A percentile compares a stretch with the other conserved stretches of the same genome.
These are phyloP conservation scores for Desmodesmus armatus DNA, from an alignment of 139 green algal genomes.

Conservation along the genomic window DNA sequence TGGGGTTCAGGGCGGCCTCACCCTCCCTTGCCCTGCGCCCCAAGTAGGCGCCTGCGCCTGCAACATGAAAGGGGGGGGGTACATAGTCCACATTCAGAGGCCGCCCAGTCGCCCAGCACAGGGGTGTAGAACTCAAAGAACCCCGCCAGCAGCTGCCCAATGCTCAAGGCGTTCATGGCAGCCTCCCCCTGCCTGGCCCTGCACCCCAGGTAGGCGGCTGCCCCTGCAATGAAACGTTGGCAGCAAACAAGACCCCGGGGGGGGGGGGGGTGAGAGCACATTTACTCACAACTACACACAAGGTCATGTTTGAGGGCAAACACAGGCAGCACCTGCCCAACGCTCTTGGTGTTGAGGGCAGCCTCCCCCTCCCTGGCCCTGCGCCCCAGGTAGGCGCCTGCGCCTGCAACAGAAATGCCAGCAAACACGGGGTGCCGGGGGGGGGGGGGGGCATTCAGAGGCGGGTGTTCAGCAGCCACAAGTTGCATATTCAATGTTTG, in stretches of 20 bases:
- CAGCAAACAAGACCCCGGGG: slow-evolving; percentile 24
- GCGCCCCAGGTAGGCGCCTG: not conserved
- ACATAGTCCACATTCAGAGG: too few relatives aligned
- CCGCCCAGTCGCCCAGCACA: not conserved
- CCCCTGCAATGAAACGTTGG: slow-evolving; percentile 20
- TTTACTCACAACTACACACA: too few relatives aligned
- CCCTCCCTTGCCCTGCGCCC: not conserved
- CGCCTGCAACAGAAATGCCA: too few relatives aligned
- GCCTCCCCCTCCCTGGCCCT: not conserved
- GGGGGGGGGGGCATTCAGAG: too few relatives aligned
- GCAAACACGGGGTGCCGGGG: slow-evolving; percentile 15
- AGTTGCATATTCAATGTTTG: too few relatives aligned
- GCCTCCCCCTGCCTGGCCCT: not conserved
- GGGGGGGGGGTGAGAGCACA: too few relatives aligned
- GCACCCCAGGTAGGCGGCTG: not conserved
- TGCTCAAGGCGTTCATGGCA: not conserved
- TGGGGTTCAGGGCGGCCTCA: not conserved
- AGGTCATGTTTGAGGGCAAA: too few relatives aligned
- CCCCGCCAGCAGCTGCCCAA: slow-evolving; percentile 28
- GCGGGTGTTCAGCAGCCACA: too few relatives aligned
- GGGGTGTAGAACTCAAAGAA: slow-evolving; percentile 23
- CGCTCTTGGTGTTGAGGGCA: not conserved
- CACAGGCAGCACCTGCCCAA: slow-evolving; percentile 28
- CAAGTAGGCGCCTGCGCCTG: not conserved
- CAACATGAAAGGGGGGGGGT: too few relatives aligned